phyloP scores from a whole-genome alignment of 139 green algal genomes.

The Edaphochlamys debaryana region DNA sequence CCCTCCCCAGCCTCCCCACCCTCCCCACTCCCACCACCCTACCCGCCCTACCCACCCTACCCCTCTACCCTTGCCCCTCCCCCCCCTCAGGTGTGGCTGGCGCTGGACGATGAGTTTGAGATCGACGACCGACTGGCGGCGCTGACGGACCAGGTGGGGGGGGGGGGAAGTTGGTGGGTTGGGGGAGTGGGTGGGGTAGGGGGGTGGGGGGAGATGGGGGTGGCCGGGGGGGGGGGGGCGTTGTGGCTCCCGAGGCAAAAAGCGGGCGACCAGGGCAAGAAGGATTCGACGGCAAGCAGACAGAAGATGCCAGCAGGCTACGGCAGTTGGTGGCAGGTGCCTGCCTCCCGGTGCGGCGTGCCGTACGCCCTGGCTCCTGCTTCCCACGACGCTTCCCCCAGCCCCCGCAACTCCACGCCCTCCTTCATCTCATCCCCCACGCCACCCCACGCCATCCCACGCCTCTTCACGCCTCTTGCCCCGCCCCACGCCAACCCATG shows the following conservation, averaged over 20 bases:
- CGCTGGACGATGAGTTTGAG: slow-evolving; percentile 13
- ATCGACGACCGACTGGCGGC: slow-evolving; percentile 11
- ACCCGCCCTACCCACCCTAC: too few species aligned
- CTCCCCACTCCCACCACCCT: too few species aligned
- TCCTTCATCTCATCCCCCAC: neutral
- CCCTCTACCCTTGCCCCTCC: neutral
- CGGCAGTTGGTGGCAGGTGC: too few species aligned
- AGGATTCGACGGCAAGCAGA: neutral
- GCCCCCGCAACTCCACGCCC: too few species aligned
- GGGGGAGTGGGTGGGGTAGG: too few species aligned
- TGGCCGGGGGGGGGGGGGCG: neutral
- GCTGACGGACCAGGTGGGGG: slow-evolving; percentile 19
- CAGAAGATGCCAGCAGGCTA: neutral
- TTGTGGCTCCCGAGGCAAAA: neutral
- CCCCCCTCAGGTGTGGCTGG: slow-evolving; percentile 9
- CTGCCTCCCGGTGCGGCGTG: too few species aligned
- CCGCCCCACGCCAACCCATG: neutral
- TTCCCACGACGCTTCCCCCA: neutral
- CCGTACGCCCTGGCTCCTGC: neutral
- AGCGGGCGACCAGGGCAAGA: neutral
- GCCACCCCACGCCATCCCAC: too few species aligned
- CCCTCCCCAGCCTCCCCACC: too few species aligned
- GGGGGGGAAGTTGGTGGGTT: neutral
- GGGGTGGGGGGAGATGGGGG: neutral
- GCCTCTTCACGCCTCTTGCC: neutral